Base-by-base conservation (phyloP, 768 basidiomycete genomes). In the Baorangia bicolor region DNA sequence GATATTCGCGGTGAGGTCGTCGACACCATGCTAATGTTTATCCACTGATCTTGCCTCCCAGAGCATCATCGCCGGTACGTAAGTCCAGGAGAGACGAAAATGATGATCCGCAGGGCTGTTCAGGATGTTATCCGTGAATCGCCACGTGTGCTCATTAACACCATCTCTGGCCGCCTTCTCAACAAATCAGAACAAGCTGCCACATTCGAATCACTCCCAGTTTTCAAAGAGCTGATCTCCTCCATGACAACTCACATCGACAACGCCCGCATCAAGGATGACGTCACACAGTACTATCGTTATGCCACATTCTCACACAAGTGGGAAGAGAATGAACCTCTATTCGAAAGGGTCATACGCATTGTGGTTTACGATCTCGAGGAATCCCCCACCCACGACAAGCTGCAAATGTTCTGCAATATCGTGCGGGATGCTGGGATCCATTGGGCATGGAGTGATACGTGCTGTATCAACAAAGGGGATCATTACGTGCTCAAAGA, bases 301-400 rank as follows among this genome's bases (percentile, higher is more conserved):
- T 58, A 55, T 18, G 56, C 48, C 33, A 62, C 38, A 6, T 38
- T 62, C 31, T 55, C 60, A 7, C 62, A 62, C 39, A 49, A 18
- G n/a, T 61, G 59, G 61, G 59, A 57, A 31, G 37, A 30, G 0
- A 23, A 50, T 4, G 58, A 50, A 49, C 59, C 59, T 3, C 49
- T 54, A 9, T 62, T 51, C n/a, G 25, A 51, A 1, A 49, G 48
- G 11, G 51, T 61, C 28, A 6, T 43, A 9, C 20, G 30, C 0
- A 18, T 34, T 8, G 12, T 39, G 16, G 59, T 63, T 12, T 62
- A 61, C 4, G 43, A 55, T 3, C 56, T 63, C 11, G 25, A 55
- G n/a, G 39, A 47, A 14, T 58, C 53, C 14, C 52, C n/a, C 13
- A 48, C 52, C 0, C 51, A 38, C 2, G 10, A 38, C n/a, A 38